A percentile compares a stretch with the other conserved stretches of the same genome.
Conservation (phyloP, 2,329 filamentous ascomycete genomes). For the Rhinocladiella mackenziei region DNA sequence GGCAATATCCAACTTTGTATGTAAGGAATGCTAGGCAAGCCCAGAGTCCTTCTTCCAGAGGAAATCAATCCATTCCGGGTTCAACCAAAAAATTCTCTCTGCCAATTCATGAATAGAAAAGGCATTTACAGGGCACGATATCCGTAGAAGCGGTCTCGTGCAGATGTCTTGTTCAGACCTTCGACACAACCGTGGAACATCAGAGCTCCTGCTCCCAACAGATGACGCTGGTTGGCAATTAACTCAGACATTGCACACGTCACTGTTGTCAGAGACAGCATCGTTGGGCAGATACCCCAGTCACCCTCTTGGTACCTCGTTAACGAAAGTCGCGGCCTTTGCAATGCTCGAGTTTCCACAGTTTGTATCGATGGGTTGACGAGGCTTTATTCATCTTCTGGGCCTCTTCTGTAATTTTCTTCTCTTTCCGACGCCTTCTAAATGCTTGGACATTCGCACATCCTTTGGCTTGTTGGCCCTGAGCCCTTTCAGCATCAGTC, state of each 20-base stretch:
- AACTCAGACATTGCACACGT: slow-evolving; percentile 24
- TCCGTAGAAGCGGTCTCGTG: slow-evolving; percentile 19
- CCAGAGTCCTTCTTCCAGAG: slow-evolving; percentile 14
- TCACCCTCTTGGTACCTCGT: slow-evolving; percentile 15
- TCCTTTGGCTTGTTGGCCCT: slow-evolving; percentile 22
- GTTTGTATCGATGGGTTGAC: slow-evolving; percentile 17
- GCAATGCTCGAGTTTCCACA: slow-evolving; percentile 21
- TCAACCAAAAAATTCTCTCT: slow-evolving; percentile 16
- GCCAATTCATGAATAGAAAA: slow-evolving; percentile 22
- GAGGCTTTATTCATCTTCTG: slow-evolving; percentile 7
- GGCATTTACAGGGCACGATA: slow-evolving; percentile 20
- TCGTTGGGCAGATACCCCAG: slow-evolving; percentile 10
- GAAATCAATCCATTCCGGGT: slow-evolving; percentile 18
- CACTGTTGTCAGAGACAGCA: slow-evolving; percentile 18
- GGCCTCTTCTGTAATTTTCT: slow-evolving; percentile 7
- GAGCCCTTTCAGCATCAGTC: slow-evolving; percentile 22
- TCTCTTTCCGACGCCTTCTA: slow-evolving; percentile 21
- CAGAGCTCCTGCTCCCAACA: slow-evolving; percentile 19
- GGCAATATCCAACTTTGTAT: slow-evolving; percentile 21
- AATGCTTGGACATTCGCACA: slow-evolving; percentile 25
- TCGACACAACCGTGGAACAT: slow-evolving; percentile 15
- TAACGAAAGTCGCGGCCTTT: slow-evolving; percentile 14
- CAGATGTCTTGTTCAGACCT: slow-evolving; percentile 1
- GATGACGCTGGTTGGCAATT: slow-evolving; percentile 20
- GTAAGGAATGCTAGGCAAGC: slow-evolving; percentile 15